phyloP scores from a whole-genome alignment of 1,284 basidiomycete genomes.

The Apiotrichum laibachii region DNA sequence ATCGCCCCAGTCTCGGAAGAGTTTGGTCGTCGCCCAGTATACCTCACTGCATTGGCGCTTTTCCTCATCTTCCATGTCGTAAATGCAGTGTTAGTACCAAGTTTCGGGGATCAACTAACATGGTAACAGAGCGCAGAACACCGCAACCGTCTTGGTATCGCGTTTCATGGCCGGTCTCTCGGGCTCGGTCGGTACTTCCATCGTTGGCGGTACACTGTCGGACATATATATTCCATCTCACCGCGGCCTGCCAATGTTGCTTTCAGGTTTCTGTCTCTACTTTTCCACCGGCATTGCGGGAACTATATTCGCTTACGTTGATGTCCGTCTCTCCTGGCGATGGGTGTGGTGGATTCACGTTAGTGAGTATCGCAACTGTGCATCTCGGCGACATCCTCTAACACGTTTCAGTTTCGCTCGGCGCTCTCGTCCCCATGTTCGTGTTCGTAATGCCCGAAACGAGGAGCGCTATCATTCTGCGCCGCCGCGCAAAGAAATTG shows the following conservation, averaged over 20 bases:
- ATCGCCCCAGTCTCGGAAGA: constrained; percentile 74
- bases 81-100: constrained; percentile 59
- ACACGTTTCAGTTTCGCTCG: constrained; percentile 25
- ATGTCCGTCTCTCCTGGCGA: constrained; percentile 63
- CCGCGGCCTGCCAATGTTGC: constrained; percentile 64
- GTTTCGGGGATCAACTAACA: not conserved
- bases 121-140: constrained; percentile 59
- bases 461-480: constrained; percentile 43
- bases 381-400: no score
- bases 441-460: constrained; percentile 46
- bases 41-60: constrained; percentile 59
- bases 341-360: constrained; percentile 80
- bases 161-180: constrained; percentile 65
- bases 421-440: constrained; percentile 38
- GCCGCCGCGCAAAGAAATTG: constrained; percentile 35
- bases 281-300: constrained; percentile 65
- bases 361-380: constrained; percentile 46
- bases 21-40: constrained; percentile 68
- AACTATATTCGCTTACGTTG: constrained; percentile 67
- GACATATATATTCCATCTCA: constrained; percentile 57
- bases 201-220: constrained; percentile 74
- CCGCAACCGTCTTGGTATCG: constrained; percentile 65
- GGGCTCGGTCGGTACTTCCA: constrained; percentile 63
- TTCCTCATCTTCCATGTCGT: constrained; percentile 64
- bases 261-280: constrained; percentile 62